phyloP scores from a whole-genome alignment of 2,329 filamentous ascomycete species.

The Chrysoporthe austroafricana region DNA sequence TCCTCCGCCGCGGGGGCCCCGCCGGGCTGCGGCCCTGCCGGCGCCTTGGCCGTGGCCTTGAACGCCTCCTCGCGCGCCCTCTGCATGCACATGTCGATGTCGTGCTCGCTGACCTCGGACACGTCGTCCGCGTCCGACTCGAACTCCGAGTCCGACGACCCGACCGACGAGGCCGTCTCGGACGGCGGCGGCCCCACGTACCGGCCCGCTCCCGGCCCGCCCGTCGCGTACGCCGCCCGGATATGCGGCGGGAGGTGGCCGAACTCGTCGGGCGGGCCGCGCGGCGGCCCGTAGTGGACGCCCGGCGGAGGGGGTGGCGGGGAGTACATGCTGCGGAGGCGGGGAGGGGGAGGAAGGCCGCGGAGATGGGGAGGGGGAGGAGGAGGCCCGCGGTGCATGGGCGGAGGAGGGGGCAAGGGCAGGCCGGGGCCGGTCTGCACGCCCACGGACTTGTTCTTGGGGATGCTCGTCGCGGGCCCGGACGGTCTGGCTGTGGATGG shows the following conservation, averaged over 20 bases:
- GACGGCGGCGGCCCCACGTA: not conserved
- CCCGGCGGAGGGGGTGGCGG: conserved; percentile 18
- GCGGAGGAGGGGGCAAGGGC: not conserved
- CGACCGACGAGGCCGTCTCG: not conserved
- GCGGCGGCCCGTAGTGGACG: conserved; percentile 17
- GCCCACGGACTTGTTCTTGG: conserved; percentile 10
- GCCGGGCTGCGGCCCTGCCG: conserved; percentile 17
- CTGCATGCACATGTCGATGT: conserved; percentile 34
- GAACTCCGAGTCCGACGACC: conserved; percentile 19
- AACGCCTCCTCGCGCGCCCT: conserved; percentile 7
- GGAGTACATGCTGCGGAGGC: conserved; percentile 9
- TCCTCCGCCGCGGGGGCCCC: conserved; percentile 38
- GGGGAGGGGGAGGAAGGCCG: not conserved
- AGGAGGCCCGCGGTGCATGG: not conserved
- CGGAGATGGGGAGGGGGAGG: conserved; percentile 2
- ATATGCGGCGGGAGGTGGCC: conserved; percentile 16
- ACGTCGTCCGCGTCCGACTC: conserved; percentile 32
- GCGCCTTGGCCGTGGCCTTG: conserved; percentile 10
- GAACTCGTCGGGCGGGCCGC: conserved; percentile 6
- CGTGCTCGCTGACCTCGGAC: conserved; percentile 37
- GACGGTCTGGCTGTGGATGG: not conserved
- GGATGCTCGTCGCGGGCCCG: not conserved
- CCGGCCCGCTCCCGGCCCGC: not conserved
- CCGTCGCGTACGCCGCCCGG: not conserved
- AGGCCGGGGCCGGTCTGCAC: conserved; percentile 26